These are phyloP conservation scores for Abelmoschus esculentus DNA, from an alignment of 345 rosid species.

Conservation along the genomic window DNA sequence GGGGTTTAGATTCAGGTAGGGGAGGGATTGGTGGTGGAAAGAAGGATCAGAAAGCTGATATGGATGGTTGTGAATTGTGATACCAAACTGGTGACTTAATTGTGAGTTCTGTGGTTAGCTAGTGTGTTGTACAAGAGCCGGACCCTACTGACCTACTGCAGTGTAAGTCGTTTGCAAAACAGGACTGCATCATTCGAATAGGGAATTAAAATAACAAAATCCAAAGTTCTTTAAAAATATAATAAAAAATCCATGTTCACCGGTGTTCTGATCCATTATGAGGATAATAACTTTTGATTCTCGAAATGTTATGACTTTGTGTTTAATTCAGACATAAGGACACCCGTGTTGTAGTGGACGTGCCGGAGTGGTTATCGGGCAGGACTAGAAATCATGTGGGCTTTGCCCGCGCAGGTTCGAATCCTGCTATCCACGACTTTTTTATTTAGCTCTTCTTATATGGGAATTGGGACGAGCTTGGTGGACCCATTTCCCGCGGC, in stretches of 20 bases:
- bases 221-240: too few species aligned
- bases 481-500: neutral
- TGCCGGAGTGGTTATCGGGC: constrained; percentile 98
- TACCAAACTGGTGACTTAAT: neutral
- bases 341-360: constrained; percentile 34
- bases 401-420: constrained; percentile 44
- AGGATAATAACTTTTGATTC: too few species aligned
- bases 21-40: constrained; percentile 29
- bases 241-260: too few species aligned
- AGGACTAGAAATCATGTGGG: constrained; percentile 98
- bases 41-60: constrained; percentile 47
- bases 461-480: neutral
- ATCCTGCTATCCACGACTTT: constrained; percentile 26
- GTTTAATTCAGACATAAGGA: too few species aligned
- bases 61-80: constrained; percentile 43
- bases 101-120: too few species aligned
- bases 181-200: too few species aligned
- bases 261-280: too few species aligned
- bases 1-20: constrained; percentile 34
- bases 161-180: too few species aligned
- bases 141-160: too few species aligned
- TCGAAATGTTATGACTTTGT: neutral
- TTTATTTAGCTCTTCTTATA: neutral
- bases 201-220: too few species aligned
- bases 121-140: too few species aligned